Base-by-base conservation (phyloP, 2,329 filamentous ascomycete genomes). In the Colletotrichum magnum region DNA sequence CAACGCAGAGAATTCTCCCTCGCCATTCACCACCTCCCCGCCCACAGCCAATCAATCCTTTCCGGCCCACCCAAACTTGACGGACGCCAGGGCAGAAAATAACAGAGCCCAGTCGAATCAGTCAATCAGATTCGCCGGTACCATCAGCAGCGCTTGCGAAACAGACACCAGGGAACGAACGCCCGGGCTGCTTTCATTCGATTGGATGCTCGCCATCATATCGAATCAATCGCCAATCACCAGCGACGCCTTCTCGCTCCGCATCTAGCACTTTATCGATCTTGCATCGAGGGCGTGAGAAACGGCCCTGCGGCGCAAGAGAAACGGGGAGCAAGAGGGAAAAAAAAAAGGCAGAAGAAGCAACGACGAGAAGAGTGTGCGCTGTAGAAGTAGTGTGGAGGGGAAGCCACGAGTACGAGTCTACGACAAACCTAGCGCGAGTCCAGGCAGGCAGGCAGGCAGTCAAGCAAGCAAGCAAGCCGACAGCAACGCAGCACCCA, bases 11-110 rank as follows among this genome's bases (percentile, higher is more conserved):
- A 78, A 83, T 82, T 81, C 78, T 83, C 82, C 76, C 75, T 78
- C 78, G 75, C 76, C 77, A 76, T 76, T 77, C 75, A 81, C 79
- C 77, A 79, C 77, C 77, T 81, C 79, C 32, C 78, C 78, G 80
- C 78, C 76, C 79, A 83, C 80, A 81, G 81, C 84, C 85, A 86
- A 86, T 86, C 84, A 85, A 76, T 77, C 75, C 75, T 75, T 75
- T 77, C 73, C 75, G 76, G 73, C 79, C 82, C 82, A 82, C 81
- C 75, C 74, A 71, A 52, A 70, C 71, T 69, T 72, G 64, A 63
- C 41, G 57, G 72, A 69, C 64, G 74, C 66, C 62, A 69, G 69
- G 64, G 71, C 66, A 69, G 66, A 56, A 61, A 54, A 71, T 67
- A 73, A 66, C 32, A 36, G 68, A 59, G 69, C 69, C 72, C 70